Percentiles rank a stretch among this genome's conserved stretches.
phyloP scores from a whole-genome alignment of 768 basidiomycete genomes.

The Mrakia frigida region DNA sequence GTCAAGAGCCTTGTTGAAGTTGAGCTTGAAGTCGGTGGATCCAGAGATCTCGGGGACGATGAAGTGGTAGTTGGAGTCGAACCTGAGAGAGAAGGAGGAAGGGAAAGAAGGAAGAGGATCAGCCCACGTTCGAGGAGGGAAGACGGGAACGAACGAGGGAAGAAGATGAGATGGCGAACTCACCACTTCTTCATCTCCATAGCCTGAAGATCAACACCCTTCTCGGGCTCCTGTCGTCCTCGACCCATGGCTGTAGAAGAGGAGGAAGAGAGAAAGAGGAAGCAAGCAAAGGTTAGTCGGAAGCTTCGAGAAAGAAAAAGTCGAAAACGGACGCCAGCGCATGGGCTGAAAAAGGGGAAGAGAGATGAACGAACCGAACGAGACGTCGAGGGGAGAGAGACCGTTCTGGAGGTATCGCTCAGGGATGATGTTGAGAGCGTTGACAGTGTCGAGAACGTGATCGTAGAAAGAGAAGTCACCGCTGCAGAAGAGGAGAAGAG shows the following conservation, averaged over 20 bases:
- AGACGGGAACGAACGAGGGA: background rate
- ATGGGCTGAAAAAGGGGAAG: background rate
- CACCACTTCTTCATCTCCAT: slow-evolving; percentile 99
- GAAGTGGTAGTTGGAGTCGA: slow-evolving; percentile 98
- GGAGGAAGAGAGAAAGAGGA: slow-evolving; percentile 8
- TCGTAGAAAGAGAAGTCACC: slow-evolving; percentile 99
- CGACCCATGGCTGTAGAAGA: slow-evolving; percentile 73
- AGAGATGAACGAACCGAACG: slow-evolving; percentile 57
- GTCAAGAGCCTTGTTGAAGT: slow-evolving; percentile 89
- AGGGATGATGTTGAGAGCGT: slow-evolving; percentile 73
- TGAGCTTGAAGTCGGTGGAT: slow-evolving; percentile 84
- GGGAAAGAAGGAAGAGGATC: background rate
- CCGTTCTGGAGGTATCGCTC: slow-evolving; percentile 75
- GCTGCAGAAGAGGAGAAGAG: slow-evolving; percentile 48
- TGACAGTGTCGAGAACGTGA: slow-evolving; percentile 95
- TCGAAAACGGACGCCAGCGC: background rate
- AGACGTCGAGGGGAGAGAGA: slow-evolving; percentile 84
- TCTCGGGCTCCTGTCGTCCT: slow-evolving; percentile 75
- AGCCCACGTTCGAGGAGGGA: background rate
- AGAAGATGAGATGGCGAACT: slow-evolving; percentile 39
- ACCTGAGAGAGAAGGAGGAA: slow-evolving; percentile 53
- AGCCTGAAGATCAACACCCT: slow-evolving; percentile 90
- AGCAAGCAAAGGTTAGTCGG: slow-evolving; percentile 5
- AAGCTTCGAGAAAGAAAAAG: background rate
- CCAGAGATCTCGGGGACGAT: slow-evolving; percentile 95